These are phyloP conservation scores for Trichoderma semiorbis DNA, from an alignment of 2,329 filamentous ascomycete species.

Conservation along the genomic window DNA sequence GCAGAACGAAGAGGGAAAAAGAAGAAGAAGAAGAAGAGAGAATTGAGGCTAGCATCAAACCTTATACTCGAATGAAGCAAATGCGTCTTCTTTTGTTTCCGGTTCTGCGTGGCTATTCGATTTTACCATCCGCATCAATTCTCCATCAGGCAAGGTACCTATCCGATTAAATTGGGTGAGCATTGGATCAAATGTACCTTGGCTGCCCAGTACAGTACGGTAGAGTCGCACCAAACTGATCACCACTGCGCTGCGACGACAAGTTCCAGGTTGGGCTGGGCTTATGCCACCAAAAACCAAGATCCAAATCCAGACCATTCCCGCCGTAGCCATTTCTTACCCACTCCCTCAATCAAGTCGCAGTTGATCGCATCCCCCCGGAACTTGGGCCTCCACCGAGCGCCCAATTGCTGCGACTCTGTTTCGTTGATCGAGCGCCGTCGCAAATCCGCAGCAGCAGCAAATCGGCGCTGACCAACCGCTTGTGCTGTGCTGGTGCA, in stretches of 20 bases:
- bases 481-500: neutral
- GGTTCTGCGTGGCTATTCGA: neutral
- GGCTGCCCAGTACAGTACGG: neutral
- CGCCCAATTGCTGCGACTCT: neutral
- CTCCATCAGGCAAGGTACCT: too few relatives aligned
- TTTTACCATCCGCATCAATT: too few relatives aligned
- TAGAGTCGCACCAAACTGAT: neutral
- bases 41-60: neutral
- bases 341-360: constrained; percentile 1
- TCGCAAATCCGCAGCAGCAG: neutral
- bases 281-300: neutral
- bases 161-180: neutral
- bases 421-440: neutral
- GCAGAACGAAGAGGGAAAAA: neutral
- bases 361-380: constrained; percentile 5
- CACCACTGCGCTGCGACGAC: neutral
- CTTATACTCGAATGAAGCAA: neutral
- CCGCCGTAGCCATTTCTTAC: constrained; percentile 1
- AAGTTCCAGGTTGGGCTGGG: neutral
- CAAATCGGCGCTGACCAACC: neutral
- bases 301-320: neutral
- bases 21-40: neutral
- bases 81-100: neutral
- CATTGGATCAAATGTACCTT: too few relatives aligned
- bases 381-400: constrained; percentile 14